These are phyloP conservation scores for Trypanosoma boissoni DNA, from an alignment of 208 protist species.

Conservation along the genomic window DNA sequence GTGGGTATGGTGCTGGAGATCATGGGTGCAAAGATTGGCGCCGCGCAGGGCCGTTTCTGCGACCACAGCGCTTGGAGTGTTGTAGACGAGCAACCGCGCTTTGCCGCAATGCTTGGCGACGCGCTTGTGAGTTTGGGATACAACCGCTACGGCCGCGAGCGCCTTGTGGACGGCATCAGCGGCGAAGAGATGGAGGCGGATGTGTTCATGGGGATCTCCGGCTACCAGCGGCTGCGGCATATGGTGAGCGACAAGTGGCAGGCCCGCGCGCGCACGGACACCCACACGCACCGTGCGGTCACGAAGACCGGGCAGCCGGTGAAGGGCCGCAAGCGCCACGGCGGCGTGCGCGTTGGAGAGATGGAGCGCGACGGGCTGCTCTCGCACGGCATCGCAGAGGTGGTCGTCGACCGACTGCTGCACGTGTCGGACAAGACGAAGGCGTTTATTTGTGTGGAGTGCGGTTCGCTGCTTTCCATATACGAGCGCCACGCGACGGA, in stretches of 20 bases:
- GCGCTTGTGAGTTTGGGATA: slow-evolving; percentile 94
- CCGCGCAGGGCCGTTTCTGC: slow-evolving; percentile 93
- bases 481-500: slow-evolving; percentile 85
- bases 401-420: slow-evolving; percentile 98
- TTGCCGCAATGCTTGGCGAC: slow-evolving; percentile 95
- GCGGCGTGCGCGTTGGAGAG: slow-evolving; percentile 99
- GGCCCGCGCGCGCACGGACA: slow-evolving; percentile 90
- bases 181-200: slow-evolving; percentile 96
- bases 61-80: slow-evolving; percentile 95
- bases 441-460: slow-evolving; percentile 78
- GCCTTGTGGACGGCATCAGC: slow-evolving; percentile 94
- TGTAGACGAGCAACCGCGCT: slow-evolving; percentile 52
- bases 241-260: slow-evolving; percentile 99
- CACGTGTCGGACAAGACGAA: slow-evolving; percentile 90
- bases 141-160: slow-evolving; percentile 97
- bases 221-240: slow-evolving; percentile 99
- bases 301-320: slow-evolving; percentile 98
- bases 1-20: slow-evolving; percentile 99
- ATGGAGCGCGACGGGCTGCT: slow-evolving; percentile 99
- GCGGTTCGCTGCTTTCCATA: slow-evolving; percentile 81
- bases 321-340: slow-evolving; percentile 95
- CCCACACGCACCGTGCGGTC: slow-evolving; percentile 91
- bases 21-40: slow-evolving; percentile 96
- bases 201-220: slow-evolving; percentile 98
- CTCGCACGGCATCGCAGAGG: slow-evolving; percentile 98